These are phyloP conservation scores for Moricandia arvensis DNA, from an alignment of 345 rosid species.

Conservation along the genomic window DNA sequence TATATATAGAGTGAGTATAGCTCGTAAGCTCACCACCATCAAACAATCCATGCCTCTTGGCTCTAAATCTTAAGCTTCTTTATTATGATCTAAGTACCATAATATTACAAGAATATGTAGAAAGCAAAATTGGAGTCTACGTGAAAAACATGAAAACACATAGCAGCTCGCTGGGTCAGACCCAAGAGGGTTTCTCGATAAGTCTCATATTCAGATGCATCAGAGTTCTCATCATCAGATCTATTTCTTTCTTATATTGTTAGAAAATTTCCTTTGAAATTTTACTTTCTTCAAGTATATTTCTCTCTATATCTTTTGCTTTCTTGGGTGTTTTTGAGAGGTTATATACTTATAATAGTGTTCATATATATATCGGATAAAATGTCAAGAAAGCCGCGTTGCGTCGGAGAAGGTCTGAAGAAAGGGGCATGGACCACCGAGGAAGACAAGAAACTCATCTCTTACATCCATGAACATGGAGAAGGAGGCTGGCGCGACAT, in stretches of 20 bases:
- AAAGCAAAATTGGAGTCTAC: neutral
- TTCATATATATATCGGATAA: neutral
- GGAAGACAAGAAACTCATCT: conserved; percentile 37
- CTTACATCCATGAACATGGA: conserved; percentile 33
- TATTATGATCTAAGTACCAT: neutral
- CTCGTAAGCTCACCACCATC: conserved; percentile 18
- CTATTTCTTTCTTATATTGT: conserved; percentile 17
- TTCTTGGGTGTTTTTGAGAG: conserved; percentile 10
- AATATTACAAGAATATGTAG: neutral
- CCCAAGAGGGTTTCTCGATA: conserved; percentile 32
- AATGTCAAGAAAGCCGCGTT: conserved; percentile 39
- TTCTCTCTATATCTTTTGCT: neutral
- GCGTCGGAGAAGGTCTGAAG: conserved; percentile 37
- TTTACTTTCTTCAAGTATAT: neutral
- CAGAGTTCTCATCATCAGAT: conserved; percentile 38
- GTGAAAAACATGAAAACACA: conserved; percentile 26
- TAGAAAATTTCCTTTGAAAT: neutral
- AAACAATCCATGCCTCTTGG: conserved; percentile 3
- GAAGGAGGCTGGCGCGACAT: conserved; percentile 42
- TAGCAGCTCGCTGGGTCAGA: conserved; percentile 1
- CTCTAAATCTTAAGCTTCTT: conserved; percentile 3
- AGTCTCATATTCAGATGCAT: conserved; percentile 36
- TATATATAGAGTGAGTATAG: conserved; percentile 2
- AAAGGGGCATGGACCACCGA: conserved; percentile 42
- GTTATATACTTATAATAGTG: neutral